A percentile compares a stretch with the other conserved stretches of the same genome.
These are phyloP conservation scores for Suillus brevipes DNA, from an alignment of 768 basidiomycete genomes.

Conservation along the genomic window DNA sequence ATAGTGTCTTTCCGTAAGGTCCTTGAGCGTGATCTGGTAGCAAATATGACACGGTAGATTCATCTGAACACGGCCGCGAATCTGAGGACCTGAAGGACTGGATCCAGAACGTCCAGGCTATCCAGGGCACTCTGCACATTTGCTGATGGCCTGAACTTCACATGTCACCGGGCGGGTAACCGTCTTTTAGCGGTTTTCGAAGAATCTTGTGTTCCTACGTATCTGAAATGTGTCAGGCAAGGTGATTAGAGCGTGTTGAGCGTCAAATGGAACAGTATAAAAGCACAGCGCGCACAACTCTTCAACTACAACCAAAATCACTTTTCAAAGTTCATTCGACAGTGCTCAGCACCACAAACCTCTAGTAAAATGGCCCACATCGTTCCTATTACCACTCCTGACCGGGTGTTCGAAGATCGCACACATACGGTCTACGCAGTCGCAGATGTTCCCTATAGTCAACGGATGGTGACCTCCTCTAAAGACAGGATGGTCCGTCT, in stretches of 20 bases:
- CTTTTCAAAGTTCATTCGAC: neutral
- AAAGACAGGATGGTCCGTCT: neutral
- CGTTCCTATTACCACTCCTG: neutral
- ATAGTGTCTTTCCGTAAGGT: too few relatives aligned
- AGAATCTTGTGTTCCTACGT: neutral
- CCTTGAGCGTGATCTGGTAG: too few relatives aligned
- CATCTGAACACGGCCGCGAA: neutral
- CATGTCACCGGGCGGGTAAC: neutral
- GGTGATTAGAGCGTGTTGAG: neutral
- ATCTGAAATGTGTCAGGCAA: neutral
- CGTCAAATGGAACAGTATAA: neutral
- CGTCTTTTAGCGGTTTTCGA: neutral
- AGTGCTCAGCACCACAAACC: neutral
- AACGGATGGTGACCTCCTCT: neutral
- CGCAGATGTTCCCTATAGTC: neutral
- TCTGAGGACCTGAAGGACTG: neutral
- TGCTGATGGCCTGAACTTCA: neutral
- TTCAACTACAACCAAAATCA: neutral
- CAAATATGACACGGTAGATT: neutral
- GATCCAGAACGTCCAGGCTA: neutral
- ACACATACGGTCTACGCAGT: neutral
- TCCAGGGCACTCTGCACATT: neutral
- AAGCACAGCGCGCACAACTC: neutral
- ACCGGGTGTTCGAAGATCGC: neutral
- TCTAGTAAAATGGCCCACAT: neutral